A percentile compares a stretch with the other conserved stretches of the same genome.
These are phyloP conservation scores for Fusarium brachygibbosum DNA, from an alignment of 2,329 filamentous ascomycete species.

Conservation along the genomic window DNA sequence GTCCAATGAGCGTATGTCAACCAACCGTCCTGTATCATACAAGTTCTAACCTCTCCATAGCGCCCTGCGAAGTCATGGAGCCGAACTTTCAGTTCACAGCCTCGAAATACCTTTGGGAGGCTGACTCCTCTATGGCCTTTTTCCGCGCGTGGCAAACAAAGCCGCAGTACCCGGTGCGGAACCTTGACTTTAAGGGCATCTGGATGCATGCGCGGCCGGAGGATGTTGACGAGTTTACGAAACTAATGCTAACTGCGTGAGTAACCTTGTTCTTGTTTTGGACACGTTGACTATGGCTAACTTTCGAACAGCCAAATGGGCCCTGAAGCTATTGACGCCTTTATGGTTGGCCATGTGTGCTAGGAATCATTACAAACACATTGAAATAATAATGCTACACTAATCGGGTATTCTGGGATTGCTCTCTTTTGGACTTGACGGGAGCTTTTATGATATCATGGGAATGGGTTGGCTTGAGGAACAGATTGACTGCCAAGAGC, in stretches of 20 bases:
- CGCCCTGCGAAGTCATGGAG: constrained; percentile 35
- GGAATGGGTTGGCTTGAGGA: background rate
- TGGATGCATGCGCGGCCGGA: constrained; percentile 55
- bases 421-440: background rate
- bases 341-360: constrained; percentile 51
- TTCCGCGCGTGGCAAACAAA: constrained; percentile 61
- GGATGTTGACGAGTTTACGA: constrained; percentile 58
- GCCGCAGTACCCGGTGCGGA: constrained; percentile 55
- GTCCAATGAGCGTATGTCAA: constrained; percentile 49
- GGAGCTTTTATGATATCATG: background rate
- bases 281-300: background rate
- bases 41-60: constrained; percentile 11
- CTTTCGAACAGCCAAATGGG: constrained; percentile 52
- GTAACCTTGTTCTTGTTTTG: constrained; percentile 29
- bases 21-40: background rate
- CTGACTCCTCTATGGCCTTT: constrained; percentile 57
- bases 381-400: background rate
- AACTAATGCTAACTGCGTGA: constrained; percentile 56
- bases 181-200: constrained; percentile 55
- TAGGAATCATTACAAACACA: constrained; percentile 11
- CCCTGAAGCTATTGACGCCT: constrained; percentile 54
- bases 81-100: constrained; percentile 52
- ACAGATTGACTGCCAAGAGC: constrained; percentile 1
- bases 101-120: constrained; percentile 60
- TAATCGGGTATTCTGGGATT: background rate